Conservation (phyloP, 1,284 basidiomycete species). For the Apiotrichum mycotoxinovorans region DNA sequence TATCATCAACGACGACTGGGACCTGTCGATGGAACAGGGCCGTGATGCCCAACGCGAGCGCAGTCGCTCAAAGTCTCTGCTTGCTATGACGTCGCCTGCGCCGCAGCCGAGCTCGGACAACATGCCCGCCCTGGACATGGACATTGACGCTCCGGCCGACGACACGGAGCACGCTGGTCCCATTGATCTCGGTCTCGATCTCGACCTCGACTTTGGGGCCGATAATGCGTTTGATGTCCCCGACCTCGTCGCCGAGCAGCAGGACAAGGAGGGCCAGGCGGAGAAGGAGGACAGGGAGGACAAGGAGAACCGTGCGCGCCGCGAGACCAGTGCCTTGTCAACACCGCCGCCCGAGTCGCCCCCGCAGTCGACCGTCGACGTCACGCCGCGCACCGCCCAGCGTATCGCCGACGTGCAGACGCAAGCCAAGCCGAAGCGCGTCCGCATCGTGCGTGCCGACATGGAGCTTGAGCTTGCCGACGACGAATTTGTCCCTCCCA, state of each 20-base stretch:
- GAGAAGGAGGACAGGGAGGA: neutral
- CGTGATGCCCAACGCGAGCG: constrained; percentile 59
- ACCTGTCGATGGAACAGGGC: constrained; percentile 59
- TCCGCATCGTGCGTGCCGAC: constrained; percentile 55
- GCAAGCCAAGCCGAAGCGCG: constrained; percentile 59
- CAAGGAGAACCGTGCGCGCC: constrained; percentile 31
- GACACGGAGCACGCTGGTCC: constrained; percentile 8
- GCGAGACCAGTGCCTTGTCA: constrained; percentile 52
- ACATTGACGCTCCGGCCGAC: constrained; percentile 19
- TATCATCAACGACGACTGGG: constrained; percentile 50
- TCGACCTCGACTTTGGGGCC: constrained; percentile 22
- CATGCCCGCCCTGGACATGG: constrained; percentile 50
- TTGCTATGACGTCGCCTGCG: constrained; percentile 33
- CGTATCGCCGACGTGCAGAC: constrained; percentile 41
- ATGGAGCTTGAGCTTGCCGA: constrained; percentile 76
- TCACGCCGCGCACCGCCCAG: constrained; percentile 57
- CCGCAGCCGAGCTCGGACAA: neutral
- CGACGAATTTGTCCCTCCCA: constrained; percentile 59
- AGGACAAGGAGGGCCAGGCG: constrained; percentile 46
- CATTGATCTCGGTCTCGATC: constrained; percentile 26
- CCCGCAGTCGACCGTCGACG: constrained; percentile 34
- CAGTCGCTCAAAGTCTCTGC: constrained; percentile 37
- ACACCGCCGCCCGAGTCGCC: constrained; percentile 44
- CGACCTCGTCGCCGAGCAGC: constrained; percentile 50
- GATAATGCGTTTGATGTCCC: constrained; percentile 46